A percentile compares a stretch with the other conserved stretches of the same genome.
phyloP scores from a whole-genome alignment of 305 asterid species.

The Fraxinus paxiana region DNA sequence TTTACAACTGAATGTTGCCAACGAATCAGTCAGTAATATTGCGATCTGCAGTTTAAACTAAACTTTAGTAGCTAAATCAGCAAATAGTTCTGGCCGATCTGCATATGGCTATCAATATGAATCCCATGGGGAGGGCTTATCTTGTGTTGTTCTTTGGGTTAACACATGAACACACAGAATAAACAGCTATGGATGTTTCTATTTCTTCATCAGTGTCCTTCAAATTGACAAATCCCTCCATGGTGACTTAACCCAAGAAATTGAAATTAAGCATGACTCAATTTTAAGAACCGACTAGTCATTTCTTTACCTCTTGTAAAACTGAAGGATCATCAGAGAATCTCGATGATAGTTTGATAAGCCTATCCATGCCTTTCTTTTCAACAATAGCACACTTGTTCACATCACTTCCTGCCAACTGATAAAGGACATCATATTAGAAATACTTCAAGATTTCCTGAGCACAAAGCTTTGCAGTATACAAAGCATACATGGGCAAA shows the following conservation, averaged over 20 bases:
- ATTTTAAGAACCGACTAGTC: slow-evolving; percentile 2
- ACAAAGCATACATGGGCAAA: neutral
- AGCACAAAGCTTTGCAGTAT: slow-evolving; percentile 4
- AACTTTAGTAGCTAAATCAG: neutral
- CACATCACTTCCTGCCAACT: slow-evolving; percentile 97
- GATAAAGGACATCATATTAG: slow-evolving; percentile 25
- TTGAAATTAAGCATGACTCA: neutral
- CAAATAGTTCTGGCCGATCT: neutral
- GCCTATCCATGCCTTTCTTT: slow-evolving; percentile 71
- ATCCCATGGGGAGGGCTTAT: neutral
- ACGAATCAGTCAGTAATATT: neutral
- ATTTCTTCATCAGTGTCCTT: neutral
- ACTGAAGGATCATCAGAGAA: slow-evolving; percentile 72
- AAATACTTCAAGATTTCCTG: slow-evolving; percentile 20
- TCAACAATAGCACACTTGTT: slow-evolving; percentile 73
- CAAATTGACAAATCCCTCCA: neutral
- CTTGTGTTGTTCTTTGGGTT: neutral
- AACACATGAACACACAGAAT: neutral
- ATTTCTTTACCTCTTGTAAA: slow-evolving; percentile 67
- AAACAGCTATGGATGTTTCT: neutral
- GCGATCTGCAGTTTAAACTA: neutral
- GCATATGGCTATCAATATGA: neutral
- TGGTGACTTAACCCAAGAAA: neutral
- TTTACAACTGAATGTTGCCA: neutral
- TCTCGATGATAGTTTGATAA: slow-evolving; percentile 63